Percentiles rank a stretch among this genome's conserved stretches.
Conservation (phyloP, 2,329 filamentous ascomycete species). For the Calonectria hongkongensis region DNA sequence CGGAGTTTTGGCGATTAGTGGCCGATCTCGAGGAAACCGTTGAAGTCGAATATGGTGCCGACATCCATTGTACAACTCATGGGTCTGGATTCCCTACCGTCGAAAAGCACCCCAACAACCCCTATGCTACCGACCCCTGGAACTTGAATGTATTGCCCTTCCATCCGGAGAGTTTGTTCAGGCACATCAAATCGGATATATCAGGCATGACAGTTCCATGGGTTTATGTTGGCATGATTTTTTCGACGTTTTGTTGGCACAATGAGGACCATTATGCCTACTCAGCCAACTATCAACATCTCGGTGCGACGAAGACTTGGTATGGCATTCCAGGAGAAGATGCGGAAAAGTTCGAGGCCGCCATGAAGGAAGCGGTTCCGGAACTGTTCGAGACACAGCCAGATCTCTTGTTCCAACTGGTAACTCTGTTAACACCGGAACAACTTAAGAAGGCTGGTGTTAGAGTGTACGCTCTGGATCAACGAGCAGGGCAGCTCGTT, state of each 20-base stretch:
- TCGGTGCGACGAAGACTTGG: constrained; percentile 99
- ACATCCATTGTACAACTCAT: constrained; percentile 98
- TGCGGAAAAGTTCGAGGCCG: constrained; percentile 94
- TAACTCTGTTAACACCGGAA: constrained; percentile 95
- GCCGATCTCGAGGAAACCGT: constrained; percentile 96
- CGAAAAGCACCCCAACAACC: constrained; percentile 90
- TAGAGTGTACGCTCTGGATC: constrained; percentile 94
- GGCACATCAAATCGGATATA: constrained; percentile 98
- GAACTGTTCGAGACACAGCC: constrained; percentile 98
- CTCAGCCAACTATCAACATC: constrained; percentile 98
- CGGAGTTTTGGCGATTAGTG: constrained; percentile 96
- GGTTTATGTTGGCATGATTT: constrained; percentile 99
- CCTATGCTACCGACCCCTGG: constrained; percentile 94
- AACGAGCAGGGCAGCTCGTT: constrained; percentile 95
- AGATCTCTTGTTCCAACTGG: constrained; percentile 95
- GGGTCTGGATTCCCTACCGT: constrained; percentile 97
- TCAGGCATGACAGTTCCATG: constrained; percentile 99
- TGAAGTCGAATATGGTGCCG: constrained; percentile 97
- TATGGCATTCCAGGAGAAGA: constrained; percentile 97
- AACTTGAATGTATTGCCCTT: constrained; percentile 95
- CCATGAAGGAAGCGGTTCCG: constrained; percentile 95
- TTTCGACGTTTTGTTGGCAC: constrained; percentile 99
- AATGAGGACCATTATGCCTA: constrained; percentile 99
- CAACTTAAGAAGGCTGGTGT: constrained; percentile 95
- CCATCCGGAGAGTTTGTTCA: constrained; percentile 92